Evolutionary conservation across 2,329 filamentous ascomycete genomes (phyloP).

Genomic region (Fusarium annulatum): DNA sequence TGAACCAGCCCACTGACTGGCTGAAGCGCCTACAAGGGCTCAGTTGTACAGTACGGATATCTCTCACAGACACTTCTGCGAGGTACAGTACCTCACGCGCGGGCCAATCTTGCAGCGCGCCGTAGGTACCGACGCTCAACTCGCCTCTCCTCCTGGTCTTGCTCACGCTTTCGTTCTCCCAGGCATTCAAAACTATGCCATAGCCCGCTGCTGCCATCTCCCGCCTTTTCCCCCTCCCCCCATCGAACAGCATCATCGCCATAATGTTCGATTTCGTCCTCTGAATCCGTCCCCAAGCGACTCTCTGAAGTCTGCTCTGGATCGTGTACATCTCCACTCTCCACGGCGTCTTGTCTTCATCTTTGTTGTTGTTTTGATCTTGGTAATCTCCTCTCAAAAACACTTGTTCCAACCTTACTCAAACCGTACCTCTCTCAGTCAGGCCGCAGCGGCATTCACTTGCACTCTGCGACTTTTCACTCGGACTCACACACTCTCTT

Average conservation of each 20-base stretch:
- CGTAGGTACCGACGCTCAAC: slow-evolving; percentile 35
- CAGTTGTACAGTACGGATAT: slow-evolving; percentile 11
- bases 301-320: slow-evolving; percentile 66
- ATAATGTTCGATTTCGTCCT: slow-evolving; percentile 66
- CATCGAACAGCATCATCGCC: slow-evolving; percentile 63
- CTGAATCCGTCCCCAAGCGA: slow-evolving; percentile 62
- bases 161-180: slow-evolving; percentile 39
- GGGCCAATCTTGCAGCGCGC: slow-evolving; percentile 26
- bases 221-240: slow-evolving; percentile 55
- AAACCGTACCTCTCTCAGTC: slow-evolving; percentile 25
- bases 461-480: slow-evolving; percentile 58
- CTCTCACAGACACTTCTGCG: not conserved
- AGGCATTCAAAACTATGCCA: slow-evolving; percentile 53
- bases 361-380: slow-evolving; percentile 42
- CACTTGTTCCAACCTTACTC: slow-evolving; percentile 3
- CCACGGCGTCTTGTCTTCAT: slow-evolving; percentile 49
- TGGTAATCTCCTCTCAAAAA: slow-evolving; percentile 24
- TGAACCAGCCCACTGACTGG: slow-evolving; percentile 20
- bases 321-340: slow-evolving; percentile 53
- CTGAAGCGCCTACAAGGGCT: slow-evolving; percentile 20
- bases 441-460: slow-evolving; percentile 62
- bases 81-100: slow-evolving; percentile 28
- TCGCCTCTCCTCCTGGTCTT: slow-evolving; percentile 32
- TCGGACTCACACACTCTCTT: slow-evolving; percentile 29
- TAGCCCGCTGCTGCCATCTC: slow-evolving; percentile 46